These are phyloP conservation scores for Coemansia javaensis DNA, from an alignment of 192 early-diverging fungal genomes.

Conservation along the genomic window DNA sequence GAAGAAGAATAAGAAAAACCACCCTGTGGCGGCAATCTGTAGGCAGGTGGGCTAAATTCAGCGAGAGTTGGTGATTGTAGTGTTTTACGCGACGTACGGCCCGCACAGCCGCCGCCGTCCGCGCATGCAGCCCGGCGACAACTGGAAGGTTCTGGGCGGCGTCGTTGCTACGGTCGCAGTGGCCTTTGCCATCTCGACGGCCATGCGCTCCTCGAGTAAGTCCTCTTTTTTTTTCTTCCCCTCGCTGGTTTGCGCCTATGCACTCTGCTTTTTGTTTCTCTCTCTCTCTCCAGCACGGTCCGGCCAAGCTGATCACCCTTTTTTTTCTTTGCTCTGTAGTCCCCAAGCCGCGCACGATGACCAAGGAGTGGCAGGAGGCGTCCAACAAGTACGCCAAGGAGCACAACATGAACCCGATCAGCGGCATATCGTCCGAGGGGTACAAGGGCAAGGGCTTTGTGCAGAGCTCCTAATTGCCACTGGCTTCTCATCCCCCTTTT, in stretches of 20 bases:
- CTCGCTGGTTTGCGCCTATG: no score
- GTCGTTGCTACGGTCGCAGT: slow-evolving; percentile 55
- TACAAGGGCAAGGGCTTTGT: slow-evolving; percentile 75
- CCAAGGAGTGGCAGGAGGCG: slow-evolving; percentile 82
- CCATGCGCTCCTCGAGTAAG: slow-evolving; percentile 53
- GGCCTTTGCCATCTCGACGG: slow-evolving; percentile 54
- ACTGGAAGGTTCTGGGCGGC: slow-evolving; percentile 64
- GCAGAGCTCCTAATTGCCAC: slow-evolving; percentile 23
- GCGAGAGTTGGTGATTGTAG: slow-evolving; percentile 20
- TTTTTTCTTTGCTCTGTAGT: no score
- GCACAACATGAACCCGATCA: slow-evolving; percentile 73
- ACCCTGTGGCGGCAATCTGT: no score
- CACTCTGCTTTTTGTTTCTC: no score
- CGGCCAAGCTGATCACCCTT: no score
- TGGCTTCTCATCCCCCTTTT: neutral
- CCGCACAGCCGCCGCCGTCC: slow-evolving; percentile 84
- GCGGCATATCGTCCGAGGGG: slow-evolving; percentile 71
- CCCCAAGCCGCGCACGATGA: slow-evolving; percentile 61
- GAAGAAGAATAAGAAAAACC: neutral
- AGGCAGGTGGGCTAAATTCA: neutral
- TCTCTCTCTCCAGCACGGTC: no score
- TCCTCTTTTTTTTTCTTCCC: slow-evolving; percentile 8
- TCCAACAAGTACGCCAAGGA: slow-evolving; percentile 65
- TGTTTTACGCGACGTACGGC: slow-evolving; percentile 95
- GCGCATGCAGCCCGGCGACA: slow-evolving; percentile 61